phyloP scores from a whole-genome alignment of 352 stramenopile species.

The Phytopythium ostracodes region DNA sequence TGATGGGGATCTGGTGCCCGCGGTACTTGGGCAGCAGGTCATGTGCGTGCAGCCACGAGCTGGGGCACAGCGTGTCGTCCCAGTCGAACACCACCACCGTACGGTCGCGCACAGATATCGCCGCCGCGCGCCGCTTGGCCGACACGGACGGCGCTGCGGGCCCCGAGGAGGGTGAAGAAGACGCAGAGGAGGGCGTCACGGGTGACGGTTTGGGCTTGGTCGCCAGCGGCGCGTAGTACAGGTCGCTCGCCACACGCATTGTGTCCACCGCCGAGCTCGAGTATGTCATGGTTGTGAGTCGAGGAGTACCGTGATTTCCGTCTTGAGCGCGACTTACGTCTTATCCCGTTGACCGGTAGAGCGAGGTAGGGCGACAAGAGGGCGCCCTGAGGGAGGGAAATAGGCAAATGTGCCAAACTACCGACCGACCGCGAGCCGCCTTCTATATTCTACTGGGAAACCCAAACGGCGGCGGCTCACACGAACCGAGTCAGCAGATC shows the following conservation, averaged over 20 bases:
- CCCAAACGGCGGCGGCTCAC: background rate
- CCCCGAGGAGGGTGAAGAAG: background rate
- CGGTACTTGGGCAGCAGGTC: conserved; percentile 77
- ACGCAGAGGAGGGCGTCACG: background rate
- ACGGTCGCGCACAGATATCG: conserved; percentile 48
- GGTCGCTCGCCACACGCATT: conserved; percentile 17
- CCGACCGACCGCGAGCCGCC: background rate
- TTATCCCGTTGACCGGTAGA: too few relatives aligned
- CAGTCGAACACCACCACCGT: conserved; percentile 87
- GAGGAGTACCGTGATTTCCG: background rate
- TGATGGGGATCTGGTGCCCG: conserved; percentile 62
- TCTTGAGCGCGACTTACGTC: too few relatives aligned
- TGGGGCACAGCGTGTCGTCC: conserved; percentile 87
- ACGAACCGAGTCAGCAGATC: background rate
- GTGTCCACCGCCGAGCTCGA: conserved; percentile 41
- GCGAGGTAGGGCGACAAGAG: too few relatives aligned
- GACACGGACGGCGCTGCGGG: conserved; percentile 4
- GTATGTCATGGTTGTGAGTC: conserved; percentile 30
- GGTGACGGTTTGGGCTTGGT: conserved; percentile 13
- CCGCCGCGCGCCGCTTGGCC: conserved; percentile 16
- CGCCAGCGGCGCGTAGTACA: conserved; percentile 9
- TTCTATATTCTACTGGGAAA: background rate
- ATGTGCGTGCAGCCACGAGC: conserved; percentile 79
- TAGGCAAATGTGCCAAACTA: background rate
- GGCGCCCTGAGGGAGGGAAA: too few relatives aligned